Base-by-base conservation (phyloP, 768 basidiomycete genomes). In the Lactarius hatsudake region DNA sequence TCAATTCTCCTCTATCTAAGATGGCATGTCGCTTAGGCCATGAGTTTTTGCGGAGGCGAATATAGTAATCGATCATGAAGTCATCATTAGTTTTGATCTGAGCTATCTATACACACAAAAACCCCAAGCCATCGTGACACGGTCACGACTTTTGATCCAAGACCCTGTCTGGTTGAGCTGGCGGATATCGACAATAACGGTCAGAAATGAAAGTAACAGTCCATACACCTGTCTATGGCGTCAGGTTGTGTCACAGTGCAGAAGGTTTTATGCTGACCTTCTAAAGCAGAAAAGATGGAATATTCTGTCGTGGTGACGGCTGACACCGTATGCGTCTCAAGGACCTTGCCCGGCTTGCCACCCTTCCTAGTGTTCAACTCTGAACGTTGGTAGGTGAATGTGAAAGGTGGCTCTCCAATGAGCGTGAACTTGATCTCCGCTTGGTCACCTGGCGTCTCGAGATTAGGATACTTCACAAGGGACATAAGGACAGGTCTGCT, bases 381-480 rank as follows among this genome's bases (percentile, higher is more conserved):
- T 2, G 92, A 84, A 57, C 93, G 86, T 75, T 94, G 92, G 77
- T 96, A 96, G 0, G 94, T 95, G 78, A 99, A 98, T 1, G 95
- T 90, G 79, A 98, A 99, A 0, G 97, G 97, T 20, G 97, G 90
- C 74, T 93, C 90, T 55, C 97, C 97, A 38, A 89, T 81, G 62
- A 99, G 84, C 3, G 88, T 88, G 77, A 99, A 98, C 51, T 89
- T 78, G 66, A 99, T 97, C 76, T 95, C 93, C 20, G 96, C 95
- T 80, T 97, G 91, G 73, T 94, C 93, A 63, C 93, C 91, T 93
- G 69, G 15, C 48, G 65, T 63, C 62, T 30, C 28, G 59, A 26
- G 18, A 62, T 61, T 43, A 64, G 54, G 54, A 26, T 51, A 30
- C 20, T 20, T 38, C 17, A 36, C 23, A 2, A 55, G 23, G 6